Evolutionary conservation across 306 rosid species (phyloP), one percentile per base, ranked within the genome.

Genomic region (Delonix regia): DNA sequence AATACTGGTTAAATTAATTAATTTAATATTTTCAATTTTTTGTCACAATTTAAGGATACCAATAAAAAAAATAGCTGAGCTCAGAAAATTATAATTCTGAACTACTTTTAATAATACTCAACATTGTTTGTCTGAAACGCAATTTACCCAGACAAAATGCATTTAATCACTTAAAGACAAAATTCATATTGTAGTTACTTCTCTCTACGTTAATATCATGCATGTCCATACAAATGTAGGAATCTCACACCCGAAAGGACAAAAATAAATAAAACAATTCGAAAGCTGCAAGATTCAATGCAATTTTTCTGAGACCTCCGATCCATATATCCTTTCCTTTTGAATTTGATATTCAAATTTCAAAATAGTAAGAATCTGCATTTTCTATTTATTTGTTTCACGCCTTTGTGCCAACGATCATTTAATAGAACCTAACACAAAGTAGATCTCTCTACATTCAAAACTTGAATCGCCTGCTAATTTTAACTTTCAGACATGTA

Each of bases 291-390:
- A 63, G 73, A 22, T 48, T 66, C 14, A 7, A 9, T 22, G 25
- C 19, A 56, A 24, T 10, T 9, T 9, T 18, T n/a, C 25, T 48
- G 7, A 42, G 44, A 18, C 19, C 39, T 55, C 16, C 59, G 8
- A 19, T 52, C 59, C 7, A 52, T 22, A 38, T 28, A 18, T 64
- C 7, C 69, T 67, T 61, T 72, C 38, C 53, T 61, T 66, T 77
- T 72, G 33, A 72, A 61, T 66, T 77, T 72, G 33, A 72, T 69
- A 30, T 87, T 87, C 83, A 73, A 87, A 87, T 60, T 84, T 86
- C 74, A 81, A 87, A 87, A 66, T 38, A 28, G 51, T 44, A 64
- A 28, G 68, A 19, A 68, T 44, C 45, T 2, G 9, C 14, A 10
- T 25, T 49, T 49, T 12, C 38, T 64, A 33, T 83, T 49, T 25